Base-by-base conservation (phyloP, 345 rosid species). In the Punica granatum region DNA sequence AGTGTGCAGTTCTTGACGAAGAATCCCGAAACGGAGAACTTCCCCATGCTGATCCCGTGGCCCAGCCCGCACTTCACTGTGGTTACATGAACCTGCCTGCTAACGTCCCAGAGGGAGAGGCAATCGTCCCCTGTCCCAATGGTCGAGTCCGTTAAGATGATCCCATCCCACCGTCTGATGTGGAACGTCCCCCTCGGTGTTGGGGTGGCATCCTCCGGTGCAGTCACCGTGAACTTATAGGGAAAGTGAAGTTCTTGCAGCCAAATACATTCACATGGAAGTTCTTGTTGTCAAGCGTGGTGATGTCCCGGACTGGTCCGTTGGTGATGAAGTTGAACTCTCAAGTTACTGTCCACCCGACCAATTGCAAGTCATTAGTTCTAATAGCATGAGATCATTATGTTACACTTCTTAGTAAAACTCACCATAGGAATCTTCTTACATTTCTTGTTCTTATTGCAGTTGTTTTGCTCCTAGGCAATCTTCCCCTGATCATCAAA, bases 101-200 rank as follows among this genome's bases (percentile, higher is more conserved):
- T 74, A 21, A 83, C 88, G 9, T 84, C 84, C 0, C 87, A 85
- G 0, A 85, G 7, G 0, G 90, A 84, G 71, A 84, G 54, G 15
- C 90, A 84, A 30, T 88, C 93, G 23, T 88, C 93, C 12, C 93
- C 93, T 0, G 93, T 88, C 65, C 66, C 32, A 43, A 86, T 78
- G 51, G 13, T 35, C 2, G 80, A 19, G 54, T 81, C 68, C 0
- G 48, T 43, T 25, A 88, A 71, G 6, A 49, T 64, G 31, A 86
- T 64, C 6, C 72, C 76, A 0, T 15, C n/a, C n/a, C n/a, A n/a
- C n/a, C 30, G 3, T 86, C 74, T 62, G 6, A 85, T 72, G 67
- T 88, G 93, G 61, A 88, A n/a, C n/a, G n/a, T n/a, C 86, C 16
- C 93, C 89, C 15, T 84, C 90, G 1, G 89, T 88, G 85, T 88